Evolutionary conservation across 2,329 filamentous ascomycete species (phyloP), one percentile per base, ranked within the genome.

Genomic region (Alternaria metachromatica): DNA sequence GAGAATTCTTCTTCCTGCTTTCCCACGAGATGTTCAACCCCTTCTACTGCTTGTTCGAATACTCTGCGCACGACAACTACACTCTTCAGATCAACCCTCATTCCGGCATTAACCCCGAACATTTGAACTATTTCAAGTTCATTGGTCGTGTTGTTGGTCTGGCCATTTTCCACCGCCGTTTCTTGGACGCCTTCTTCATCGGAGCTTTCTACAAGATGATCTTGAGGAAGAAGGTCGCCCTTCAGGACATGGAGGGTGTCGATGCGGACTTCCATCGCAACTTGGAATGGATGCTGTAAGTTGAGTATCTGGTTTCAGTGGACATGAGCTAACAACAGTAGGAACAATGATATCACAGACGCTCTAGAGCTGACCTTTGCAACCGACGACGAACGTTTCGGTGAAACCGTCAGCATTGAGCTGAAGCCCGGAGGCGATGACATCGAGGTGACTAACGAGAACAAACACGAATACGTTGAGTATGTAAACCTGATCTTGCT

Each of bases 11-110:
- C 87, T 99, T 99, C 89, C 86, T 99, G 44, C 88, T 99, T 59
- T 98, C 95, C 15, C 96, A 99, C 83, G 96, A 99, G 85, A 99
- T 99, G 96, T 99, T 99, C 85, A 99, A 99, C 81, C 96, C 96
- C 30, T 99, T 99, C 84, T 99, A 99, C 85, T 99, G 96, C 80
- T 87, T 99, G 58, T 99, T 99, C 85, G 96, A 99, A 83, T 99
- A 99, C 82, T 98, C 96, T 25, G 96, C 96, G 43, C 96, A 99
- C 85, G 96, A 99, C 88, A 99, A 99, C 84, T 99, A 99, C 84
- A 99, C 96, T 28, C 91, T 99, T 59, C 96, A 99, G 83, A 99
- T 99, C 85, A 99, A 99, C 84, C 96, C 96, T 49, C 96, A 99
- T 82, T 99, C 96, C 20, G 96, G 96, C 69, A 98, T 99, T 83